A percentile compares a stretch with the other conserved stretches of the same genome.
These are phyloP conservation scores for Daldinia sp. DNA, from an alignment of 2,329 filamentous ascomycete species.

Conservation along the genomic window DNA sequence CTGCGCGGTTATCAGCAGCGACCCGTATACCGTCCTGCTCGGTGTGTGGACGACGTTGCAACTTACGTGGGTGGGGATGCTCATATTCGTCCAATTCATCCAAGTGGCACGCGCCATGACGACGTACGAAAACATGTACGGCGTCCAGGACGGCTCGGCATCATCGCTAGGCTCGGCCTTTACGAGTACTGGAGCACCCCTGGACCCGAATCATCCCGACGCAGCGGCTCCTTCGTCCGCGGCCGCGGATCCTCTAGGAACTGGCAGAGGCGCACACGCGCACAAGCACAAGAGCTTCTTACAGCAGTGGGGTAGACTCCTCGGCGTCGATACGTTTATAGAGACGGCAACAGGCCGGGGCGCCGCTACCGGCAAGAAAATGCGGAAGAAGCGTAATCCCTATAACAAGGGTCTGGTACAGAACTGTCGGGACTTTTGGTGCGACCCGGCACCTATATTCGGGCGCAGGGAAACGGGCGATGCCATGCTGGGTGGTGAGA, in stretches of 20 bases:
- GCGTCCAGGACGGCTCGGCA: conserved; percentile 69
- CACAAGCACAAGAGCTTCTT: conserved; percentile 72
- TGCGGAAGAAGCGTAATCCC: conserved; percentile 73
- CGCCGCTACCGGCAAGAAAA: conserved; percentile 64
- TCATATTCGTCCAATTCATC: conserved; percentile 90
- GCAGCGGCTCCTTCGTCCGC: conserved; percentile 58
- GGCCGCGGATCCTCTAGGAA: conserved; percentile 51
- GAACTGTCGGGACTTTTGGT: conserved; percentile 98
- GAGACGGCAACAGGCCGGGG: conserved; percentile 88
- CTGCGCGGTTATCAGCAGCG: conserved; percentile 79
- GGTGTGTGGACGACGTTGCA: conserved; percentile 83
- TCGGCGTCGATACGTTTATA: conserved; percentile 93
- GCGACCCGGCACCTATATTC: conserved; percentile 84
- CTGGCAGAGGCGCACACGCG: conserved; percentile 52
- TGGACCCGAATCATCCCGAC: conserved; percentile 71
- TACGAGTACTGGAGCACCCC: conserved; percentile 77
- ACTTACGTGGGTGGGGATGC: conserved; percentile 96
- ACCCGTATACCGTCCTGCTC: conserved; percentile 84
- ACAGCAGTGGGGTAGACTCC: conserved; percentile 80
- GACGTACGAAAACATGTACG: conserved; percentile 96
- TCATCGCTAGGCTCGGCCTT: conserved; percentile 72
- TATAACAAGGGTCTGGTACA: conserved; percentile 84
- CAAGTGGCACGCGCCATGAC: conserved; percentile 94
- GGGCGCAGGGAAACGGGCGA: conserved; percentile 75
- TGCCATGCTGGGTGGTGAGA: conserved; percentile 78